Evolutionary conservation across 2,329 filamentous ascomycete genomes (phyloP).

Genomic region (Scytalidium sp.): DNA sequence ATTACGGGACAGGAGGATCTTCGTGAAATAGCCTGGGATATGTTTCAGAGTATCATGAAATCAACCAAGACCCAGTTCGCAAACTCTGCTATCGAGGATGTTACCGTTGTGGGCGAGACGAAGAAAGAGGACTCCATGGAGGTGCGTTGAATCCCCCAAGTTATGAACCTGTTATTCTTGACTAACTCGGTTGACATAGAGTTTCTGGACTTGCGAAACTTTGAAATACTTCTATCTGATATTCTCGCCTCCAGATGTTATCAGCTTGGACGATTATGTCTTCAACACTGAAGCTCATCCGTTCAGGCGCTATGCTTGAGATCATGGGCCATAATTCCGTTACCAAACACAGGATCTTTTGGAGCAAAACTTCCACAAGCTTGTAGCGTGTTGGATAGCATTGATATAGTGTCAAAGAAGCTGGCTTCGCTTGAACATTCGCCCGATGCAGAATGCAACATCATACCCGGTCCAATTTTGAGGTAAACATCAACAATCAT

Average conservation of each 20-base stretch:
- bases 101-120: slow-evolving; percentile 18
- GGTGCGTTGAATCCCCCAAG: slow-evolving; percentile 3
- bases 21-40: slow-evolving; percentile 42
- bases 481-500: no score
- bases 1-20: slow-evolving; percentile 18
- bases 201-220: slow-evolving; percentile 61
- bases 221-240: slow-evolving; percentile 61
- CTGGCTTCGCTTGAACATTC: no score
- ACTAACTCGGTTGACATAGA: slow-evolving; percentile 5
- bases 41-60: slow-evolving; percentile 41
- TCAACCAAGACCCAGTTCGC: slow-evolving; percentile 37
- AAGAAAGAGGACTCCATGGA: slow-evolving; percentile 50
- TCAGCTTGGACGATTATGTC: slow-evolving; percentile 60
- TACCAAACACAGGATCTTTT: no score
- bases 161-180: slow-evolving; percentile 2
- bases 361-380: no score
- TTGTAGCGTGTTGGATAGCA: no score
- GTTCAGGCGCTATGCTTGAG: slow-evolving; percentile 6
- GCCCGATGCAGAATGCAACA: no score
- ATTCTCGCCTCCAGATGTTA: slow-evolving; percentile 39
- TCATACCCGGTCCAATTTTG: no score
- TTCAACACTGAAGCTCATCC: slow-evolving; percentile 27
- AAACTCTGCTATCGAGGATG: slow-evolving; percentile 38
- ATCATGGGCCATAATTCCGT: not conserved
- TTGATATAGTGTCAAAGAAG: no score